Percentiles rank a stretch among this genome's conserved stretches.
phyloP scores from a whole-genome alignment of 805 yeast species.

The Schwanniomyces polymorphus region DNA sequence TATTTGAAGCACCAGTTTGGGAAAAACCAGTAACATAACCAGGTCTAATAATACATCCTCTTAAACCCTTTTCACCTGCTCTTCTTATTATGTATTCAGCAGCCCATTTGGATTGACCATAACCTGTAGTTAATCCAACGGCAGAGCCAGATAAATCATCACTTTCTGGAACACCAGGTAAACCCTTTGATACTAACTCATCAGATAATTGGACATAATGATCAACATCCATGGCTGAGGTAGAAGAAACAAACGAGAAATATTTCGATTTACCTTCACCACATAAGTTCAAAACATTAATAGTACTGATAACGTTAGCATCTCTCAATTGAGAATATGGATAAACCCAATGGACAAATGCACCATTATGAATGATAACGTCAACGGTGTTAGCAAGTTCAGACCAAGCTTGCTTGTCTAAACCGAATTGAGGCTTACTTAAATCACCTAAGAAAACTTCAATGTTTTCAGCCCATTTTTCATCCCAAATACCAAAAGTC shows the following conservation, averaged over 20 bases:
- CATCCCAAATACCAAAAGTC: constrained; percentile 82
- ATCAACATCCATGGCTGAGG: constrained; percentile 87
- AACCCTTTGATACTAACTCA: constrained; percentile 59
- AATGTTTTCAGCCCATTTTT: constrained; percentile 54
- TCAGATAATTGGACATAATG: constrained; percentile 80
- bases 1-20: constrained; percentile 82
- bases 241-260: constrained; percentile 92
- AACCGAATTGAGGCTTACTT: constrained; percentile 70
- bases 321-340: constrained; percentile 89
- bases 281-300: constrained; percentile 79
- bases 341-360: constrained; percentile 97
- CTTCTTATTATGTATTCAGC: constrained; percentile 85
- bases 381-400: constrained; percentile 62
- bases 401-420: constrained; percentile 57
- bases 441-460: constrained; percentile 83
- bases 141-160: constrained; percentile 85
- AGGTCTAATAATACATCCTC: constrained; percentile 90
- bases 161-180: constrained; percentile 72
- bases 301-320: constrained; percentile 87
- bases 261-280: constrained; percentile 78
- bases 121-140: constrained; percentile 82
- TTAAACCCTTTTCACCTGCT: constrained; percentile 85
- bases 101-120: constrained; percentile 98
- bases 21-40: constrained; percentile 94
- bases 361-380: constrained; percentile 92